A percentile compares a stretch with the other conserved stretches of the same genome.
Conservation (phyloP, 441 rosid genomes). For the Arabidopsis lyrata region DNA sequence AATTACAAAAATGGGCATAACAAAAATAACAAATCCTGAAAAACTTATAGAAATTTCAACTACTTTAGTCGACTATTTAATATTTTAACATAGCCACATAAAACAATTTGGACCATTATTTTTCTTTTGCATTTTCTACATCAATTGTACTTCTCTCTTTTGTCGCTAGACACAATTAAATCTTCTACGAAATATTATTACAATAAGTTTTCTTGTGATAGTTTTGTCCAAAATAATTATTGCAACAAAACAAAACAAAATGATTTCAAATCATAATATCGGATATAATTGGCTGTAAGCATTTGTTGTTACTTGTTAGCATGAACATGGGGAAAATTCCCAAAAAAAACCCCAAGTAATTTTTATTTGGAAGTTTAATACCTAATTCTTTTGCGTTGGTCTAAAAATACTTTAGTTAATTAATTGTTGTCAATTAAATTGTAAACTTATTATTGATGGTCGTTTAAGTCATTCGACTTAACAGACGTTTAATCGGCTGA, state of each 20-base stretch:
- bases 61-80: not conserved
- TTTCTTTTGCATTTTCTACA: not conserved
- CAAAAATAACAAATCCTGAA: too few species aligned
- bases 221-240: not conserved
- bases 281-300: not conserved
- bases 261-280: not conserved
- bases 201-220: not conserved
- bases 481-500: too few species aligned
- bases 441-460: too few species aligned
- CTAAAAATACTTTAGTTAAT: too few species aligned
- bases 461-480: too few species aligned
- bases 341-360: too few species aligned
- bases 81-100: not conserved
- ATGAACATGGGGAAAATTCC: conserved; percentile 6
- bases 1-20: too few species aligned
- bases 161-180: not conserved
- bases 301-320: conserved; percentile 31
- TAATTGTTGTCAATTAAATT: too few species aligned
- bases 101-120: not conserved
- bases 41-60: not conserved
- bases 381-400: too few species aligned
- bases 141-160: not conserved
- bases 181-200: not conserved
- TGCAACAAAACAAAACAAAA: not conserved
- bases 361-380: too few species aligned